Evolutionary conservation across 306 rosid genomes (phyloP), one percentile per base, ranked within the genome.

Genomic region (Cicer yamashitae): DNA sequence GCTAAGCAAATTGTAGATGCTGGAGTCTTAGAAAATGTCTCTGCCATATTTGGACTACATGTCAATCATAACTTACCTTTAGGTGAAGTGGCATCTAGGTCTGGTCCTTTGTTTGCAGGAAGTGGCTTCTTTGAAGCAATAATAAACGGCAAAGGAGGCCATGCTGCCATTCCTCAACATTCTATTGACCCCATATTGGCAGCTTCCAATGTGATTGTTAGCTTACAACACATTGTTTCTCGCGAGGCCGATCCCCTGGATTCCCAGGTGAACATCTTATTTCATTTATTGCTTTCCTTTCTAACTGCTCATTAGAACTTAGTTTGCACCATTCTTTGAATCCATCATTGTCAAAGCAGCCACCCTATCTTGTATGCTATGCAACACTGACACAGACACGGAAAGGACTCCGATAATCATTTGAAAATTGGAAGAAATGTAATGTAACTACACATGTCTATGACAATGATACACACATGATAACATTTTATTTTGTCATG

Each of bases 61-160:
- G 17, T 93, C 54, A 2, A 73, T 11, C 0, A 59, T 51, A 1
- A 0, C 3, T 1, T 44, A 12, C 81, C 91, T 39, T 34, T 89
- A 54, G 98, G 98, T 44, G 80, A 77, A 73, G 93, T 87, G 38
- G 83, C 83, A 50, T 78, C 91, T 51, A 82, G 86, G 73, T 38
- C 94, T 11, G 97, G 98, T 61, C 96, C 97, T 15, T 1, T 91
- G 12, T 43, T 75, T 56, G 97, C 98, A 17, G 97, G 86, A 7
- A 79, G 77, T 44, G 93, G 91, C 22, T 84, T 89, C 77, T 93
- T 93, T 76, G 96, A 93, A 80, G 97, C 98, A 38, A 74, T 82
- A 50, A 91, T 91, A 74, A 87, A 79, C 30, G 98, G 98, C 18
- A 93, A 62, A 77, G 98, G 98, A 61, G 98, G 98, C 45, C 97